Evolutionary conservation across 331 rosid genomes (phyloP).

Genomic region (Quercus phellos): DNA sequence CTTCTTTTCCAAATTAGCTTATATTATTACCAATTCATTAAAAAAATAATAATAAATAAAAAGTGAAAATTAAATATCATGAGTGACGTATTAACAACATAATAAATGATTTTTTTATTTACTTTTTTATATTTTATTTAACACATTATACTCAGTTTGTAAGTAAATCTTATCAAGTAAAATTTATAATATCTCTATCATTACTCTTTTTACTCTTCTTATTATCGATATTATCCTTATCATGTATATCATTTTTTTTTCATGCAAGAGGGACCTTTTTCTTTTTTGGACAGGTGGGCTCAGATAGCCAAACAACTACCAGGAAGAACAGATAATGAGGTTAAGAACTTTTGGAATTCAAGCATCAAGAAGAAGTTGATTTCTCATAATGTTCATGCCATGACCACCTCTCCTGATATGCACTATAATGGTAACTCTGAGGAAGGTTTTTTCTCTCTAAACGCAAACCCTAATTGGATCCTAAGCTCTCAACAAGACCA

Average conservation of each 20-base stretch:
- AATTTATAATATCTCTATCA: background rate
- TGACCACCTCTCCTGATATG: conserved; percentile 46
- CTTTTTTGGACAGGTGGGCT: conserved; percentile 67
- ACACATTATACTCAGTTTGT: too few relatives aligned
- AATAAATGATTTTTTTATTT: too few relatives aligned
- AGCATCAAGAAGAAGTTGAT: conserved; percentile 89
- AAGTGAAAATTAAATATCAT: too few relatives aligned
- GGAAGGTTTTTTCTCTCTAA: conserved; percentile 48
- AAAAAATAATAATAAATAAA: too few relatives aligned
- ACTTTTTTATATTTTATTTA: too few relatives aligned
- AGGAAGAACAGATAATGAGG: conserved; percentile 99
- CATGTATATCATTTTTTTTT: conserved; percentile 4
- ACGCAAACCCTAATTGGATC: conserved; percentile 50
- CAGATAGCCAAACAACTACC: conserved; percentile 94
- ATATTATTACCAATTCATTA: too few relatives aligned
- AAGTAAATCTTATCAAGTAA: too few relatives aligned
- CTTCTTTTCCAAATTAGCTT: too few relatives aligned
- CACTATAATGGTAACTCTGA: conserved; percentile 32
- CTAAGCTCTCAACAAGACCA: conserved; percentile 37
- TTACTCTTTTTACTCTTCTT: background rate
- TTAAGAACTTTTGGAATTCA: conserved; percentile 98
- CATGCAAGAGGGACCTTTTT: background rate
- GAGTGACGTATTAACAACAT: too few relatives aligned
- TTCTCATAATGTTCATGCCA: conserved; percentile 47
- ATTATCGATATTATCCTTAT: background rate